A percentile compares a stretch with the other conserved stretches of the same genome.
Conservation (phyloP, 192 early-diverging fungal genomes). For the Podila horticola region DNA sequence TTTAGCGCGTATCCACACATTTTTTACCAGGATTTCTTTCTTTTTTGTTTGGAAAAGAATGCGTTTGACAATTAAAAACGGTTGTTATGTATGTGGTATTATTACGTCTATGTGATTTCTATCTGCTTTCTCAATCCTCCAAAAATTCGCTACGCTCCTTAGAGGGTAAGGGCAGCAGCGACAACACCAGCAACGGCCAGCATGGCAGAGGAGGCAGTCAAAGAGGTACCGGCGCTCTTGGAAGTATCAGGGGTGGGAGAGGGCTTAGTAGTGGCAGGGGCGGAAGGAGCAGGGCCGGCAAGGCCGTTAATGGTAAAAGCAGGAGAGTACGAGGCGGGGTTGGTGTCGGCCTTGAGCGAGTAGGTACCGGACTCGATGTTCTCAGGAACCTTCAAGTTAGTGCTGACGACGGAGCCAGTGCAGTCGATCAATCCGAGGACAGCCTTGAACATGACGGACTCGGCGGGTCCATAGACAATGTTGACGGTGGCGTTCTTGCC, state of each 20-base stretch:
- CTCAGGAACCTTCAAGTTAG: slow-evolving; percentile 2
- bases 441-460: slow-evolving; percentile 5
- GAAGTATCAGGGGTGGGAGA: neutral
- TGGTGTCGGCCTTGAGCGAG: slow-evolving; percentile 14
- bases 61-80: too few relatives aligned
- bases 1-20: too few relatives aligned
- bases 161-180: slow-evolving; percentile 19
- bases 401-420: neutral
- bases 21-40: too few relatives aligned
- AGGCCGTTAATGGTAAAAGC: slow-evolving; percentile 7
- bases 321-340: slow-evolving; percentile 14
- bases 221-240: slow-evolving; percentile 9
- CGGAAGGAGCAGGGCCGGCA: neutral
- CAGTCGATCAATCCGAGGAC: slow-evolving; percentile 11
- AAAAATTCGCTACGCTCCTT: neutral
- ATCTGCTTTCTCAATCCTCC: too few relatives aligned
- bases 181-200: slow-evolving; percentile 5
- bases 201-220: slow-evolving; percentile 2
- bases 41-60: too few relatives aligned
- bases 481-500: slow-evolving; percentile 5
- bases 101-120: neutral
- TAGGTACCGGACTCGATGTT: slow-evolving; percentile 3
- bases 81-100: neutral
- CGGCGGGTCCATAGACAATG: slow-evolving; percentile 8
- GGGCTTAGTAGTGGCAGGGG: neutral